Percentiles rank a stretch among this genome's conserved stretches.
Evolutionary conservation across 2,329 filamentous ascomycete genomes (phyloP).

Genomic region (Colletotrichum viniferum): DNA sequence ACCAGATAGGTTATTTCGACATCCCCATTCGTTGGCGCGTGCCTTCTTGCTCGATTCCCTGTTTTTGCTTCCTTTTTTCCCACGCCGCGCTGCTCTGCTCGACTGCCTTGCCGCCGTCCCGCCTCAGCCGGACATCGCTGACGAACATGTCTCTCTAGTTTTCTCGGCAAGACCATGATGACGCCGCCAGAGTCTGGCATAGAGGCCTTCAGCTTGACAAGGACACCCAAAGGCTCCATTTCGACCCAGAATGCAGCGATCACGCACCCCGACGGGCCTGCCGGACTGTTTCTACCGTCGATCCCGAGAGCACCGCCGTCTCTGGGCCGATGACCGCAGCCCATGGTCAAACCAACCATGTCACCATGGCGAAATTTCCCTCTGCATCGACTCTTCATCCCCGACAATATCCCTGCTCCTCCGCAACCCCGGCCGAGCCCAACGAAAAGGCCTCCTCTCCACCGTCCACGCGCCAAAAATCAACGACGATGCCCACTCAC

Average conservation of each 20-base stretch:
- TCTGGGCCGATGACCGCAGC: background rate
- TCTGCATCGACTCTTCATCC: background rate
- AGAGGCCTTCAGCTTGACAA: background rate
- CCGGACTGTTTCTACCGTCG: background rate
- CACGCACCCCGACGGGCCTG: background rate
- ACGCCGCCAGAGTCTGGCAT: background rate
- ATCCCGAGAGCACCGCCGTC: background rate
- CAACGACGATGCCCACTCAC: background rate
- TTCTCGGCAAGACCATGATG: background rate
- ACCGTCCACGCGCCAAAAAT: background rate
- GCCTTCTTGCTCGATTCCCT: background rate
- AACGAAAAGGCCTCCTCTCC: background rate
- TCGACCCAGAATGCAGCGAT: background rate
- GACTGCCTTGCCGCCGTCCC: background rate
- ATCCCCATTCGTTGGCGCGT: background rate
- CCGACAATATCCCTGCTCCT: background rate
- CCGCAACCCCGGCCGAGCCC: background rate
- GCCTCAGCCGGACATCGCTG: background rate
- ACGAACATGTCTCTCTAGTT: background rate
- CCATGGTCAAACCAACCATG: background rate
- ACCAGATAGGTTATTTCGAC: slow-evolving; percentile 1
- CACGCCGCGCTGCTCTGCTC: background rate
- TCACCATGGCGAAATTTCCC: background rate
- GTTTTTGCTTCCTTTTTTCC: background rate
- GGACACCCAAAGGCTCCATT: background rate